Conservation (phyloP, 2,329 filamentous ascomycete species). For the Fonsecaea erecta region DNA sequence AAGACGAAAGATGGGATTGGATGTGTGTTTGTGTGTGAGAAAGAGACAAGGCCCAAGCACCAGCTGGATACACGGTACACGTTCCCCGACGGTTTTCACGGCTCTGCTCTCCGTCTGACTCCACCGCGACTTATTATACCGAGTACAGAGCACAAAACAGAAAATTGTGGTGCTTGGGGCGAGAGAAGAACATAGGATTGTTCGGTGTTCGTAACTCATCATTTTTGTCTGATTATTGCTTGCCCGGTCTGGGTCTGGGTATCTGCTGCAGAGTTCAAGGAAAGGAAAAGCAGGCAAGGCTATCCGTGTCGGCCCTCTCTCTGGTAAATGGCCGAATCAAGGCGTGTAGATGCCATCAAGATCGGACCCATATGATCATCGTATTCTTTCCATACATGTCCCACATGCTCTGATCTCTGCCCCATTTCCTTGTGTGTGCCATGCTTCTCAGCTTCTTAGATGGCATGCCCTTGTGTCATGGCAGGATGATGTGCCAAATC, state of each 20-base stretch:
- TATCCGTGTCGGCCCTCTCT: neutral
- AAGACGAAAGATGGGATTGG: neutral
- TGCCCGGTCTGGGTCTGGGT: conserved; percentile 5
- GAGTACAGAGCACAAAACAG: too few relatives aligned
- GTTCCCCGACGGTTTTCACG: neutral
- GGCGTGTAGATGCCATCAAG: conserved; percentile 16
- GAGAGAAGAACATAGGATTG: neutral
- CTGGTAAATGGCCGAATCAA: neutral
- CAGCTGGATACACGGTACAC: neutral
- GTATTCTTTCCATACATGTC: conserved; percentile 2
- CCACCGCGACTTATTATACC: too few relatives aligned
- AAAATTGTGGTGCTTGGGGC: neutral
- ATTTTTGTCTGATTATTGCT: conserved; percentile 14
- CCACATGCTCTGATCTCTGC: conserved; percentile 1
- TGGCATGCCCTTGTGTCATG: conserved; percentile 39
- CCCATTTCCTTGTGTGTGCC: conserved; percentile 3
- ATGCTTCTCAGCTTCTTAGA: conserved; percentile 23
- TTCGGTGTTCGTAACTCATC: conserved; percentile 8
- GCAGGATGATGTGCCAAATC: conserved; percentile 62
- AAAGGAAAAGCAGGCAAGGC: conserved; percentile 16
- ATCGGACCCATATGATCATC: neutral
- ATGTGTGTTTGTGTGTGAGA: too few relatives aligned
- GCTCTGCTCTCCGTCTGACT: neutral
- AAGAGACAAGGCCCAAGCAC: neutral
- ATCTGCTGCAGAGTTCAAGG: conserved; percentile 6